These are phyloP conservation scores for Paramecium pentaurelia DNA, from an alignment of 73 alveolate genomes.

Conservation along the genomic window DNA sequence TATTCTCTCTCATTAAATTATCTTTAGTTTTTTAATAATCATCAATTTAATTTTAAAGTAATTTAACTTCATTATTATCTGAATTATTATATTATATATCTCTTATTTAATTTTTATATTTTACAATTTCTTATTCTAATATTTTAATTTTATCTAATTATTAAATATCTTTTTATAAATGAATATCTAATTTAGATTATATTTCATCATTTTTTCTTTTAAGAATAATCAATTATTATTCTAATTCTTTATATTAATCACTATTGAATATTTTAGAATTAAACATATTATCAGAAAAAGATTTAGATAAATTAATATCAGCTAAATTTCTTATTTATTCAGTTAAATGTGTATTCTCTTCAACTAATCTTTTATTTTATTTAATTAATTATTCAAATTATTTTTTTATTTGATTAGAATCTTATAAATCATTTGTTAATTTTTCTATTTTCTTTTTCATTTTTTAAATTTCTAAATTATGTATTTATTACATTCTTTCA, in stretches of 20 bases:
- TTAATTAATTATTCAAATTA: neutral
- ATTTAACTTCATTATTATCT: neutral
- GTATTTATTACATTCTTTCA: neutral
- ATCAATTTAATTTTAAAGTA: neutral
- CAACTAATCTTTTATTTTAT: neutral
- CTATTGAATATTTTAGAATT: neutral
- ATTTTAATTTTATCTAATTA: neutral
- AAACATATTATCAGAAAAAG: neutral
- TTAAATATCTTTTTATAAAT: neutral
- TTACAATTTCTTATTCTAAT: neutral
- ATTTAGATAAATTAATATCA: neutral
- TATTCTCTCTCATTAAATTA: neutral
- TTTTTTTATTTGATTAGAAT: neutral
- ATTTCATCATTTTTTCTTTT: neutral
- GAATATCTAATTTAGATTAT: neutral
- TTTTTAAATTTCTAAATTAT: neutral
- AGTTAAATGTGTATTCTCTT: conserved; percentile 6
- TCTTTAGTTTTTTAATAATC: neutral
- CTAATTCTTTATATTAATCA: neutral
- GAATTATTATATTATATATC: neutral
- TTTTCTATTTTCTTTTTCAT: conserved; percentile 25
- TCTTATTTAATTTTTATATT: neutral
- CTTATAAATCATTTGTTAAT: neutral
- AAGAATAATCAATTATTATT: neutral
- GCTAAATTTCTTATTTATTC: neutral